phyloP scores from a whole-genome alignment of 2,329 filamentous ascomycete species.

The Dactylellina cionopaga region DNA sequence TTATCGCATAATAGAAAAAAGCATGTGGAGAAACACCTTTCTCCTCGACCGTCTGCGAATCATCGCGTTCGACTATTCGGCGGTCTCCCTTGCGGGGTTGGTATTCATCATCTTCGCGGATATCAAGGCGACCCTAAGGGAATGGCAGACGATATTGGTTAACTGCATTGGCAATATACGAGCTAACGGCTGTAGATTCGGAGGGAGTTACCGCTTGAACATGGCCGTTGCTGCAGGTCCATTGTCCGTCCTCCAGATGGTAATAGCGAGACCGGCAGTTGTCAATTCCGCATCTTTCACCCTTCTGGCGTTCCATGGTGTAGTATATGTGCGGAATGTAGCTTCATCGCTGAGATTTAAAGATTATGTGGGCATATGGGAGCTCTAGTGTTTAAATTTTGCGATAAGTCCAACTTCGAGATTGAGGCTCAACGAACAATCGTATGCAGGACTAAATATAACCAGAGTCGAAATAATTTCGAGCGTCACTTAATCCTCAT shows the following conservation, averaged over 20 bases:
- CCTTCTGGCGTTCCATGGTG: constrained; percentile 58
- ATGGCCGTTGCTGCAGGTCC: constrained; percentile 83
- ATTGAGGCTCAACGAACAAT: background rate
- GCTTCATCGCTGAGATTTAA: constrained; percentile 19
- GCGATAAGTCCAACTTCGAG: background rate
- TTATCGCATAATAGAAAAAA: constrained; percentile 18
- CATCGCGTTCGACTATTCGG: constrained; percentile 62
- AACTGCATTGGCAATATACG: too few relatives aligned
- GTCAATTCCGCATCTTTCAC: constrained; percentile 60
- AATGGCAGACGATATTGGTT: constrained; percentile 56
- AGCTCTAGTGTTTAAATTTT: too few relatives aligned
- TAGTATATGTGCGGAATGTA: background rate
- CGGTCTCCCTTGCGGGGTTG: constrained; percentile 52
- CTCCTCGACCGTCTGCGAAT: constrained; percentile 57
- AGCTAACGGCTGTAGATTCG: constrained; percentile 58
- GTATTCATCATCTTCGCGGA: constrained; percentile 42
- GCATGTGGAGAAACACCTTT: constrained; percentile 27
- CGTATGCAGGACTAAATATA: too few relatives aligned
- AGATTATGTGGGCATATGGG: too few relatives aligned
- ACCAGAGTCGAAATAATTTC: too few relatives aligned
- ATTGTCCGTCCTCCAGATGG: constrained; percentile 78
- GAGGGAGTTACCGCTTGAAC: constrained; percentile 72
- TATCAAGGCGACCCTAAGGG: constrained; percentile 38
- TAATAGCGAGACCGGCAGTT: constrained; percentile 77
- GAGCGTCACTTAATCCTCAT: too few relatives aligned